Base-by-base conservation (phyloP, 2,329 filamentous ascomycete species). In the Didymella arachidicola region DNA sequence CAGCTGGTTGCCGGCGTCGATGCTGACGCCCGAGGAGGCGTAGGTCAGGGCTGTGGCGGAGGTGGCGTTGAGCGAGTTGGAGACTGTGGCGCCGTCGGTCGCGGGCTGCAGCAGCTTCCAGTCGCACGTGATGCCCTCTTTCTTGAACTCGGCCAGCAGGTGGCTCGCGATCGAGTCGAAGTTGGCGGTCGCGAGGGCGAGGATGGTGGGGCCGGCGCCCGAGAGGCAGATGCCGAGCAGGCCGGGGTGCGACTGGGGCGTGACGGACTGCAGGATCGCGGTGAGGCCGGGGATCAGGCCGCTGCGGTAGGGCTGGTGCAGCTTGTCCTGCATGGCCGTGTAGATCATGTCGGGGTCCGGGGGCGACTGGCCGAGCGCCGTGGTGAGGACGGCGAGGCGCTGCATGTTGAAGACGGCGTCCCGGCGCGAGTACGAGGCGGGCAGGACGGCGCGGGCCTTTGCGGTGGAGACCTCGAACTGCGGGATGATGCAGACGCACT, bases 351-450 rank as follows among this genome's bases (percentile, higher is more conserved):
- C 89, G 22, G 95, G 89, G 73, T 97, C 90, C 1, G 93, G 94
- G 10, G 95, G 94, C 7, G 91, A 94, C 76, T 92, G 89, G 64
- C 93, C 93, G 44, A 99, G 84, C 1, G 93, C 93, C 11, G 93
- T 92, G 30, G 94, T 93, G 12, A 99, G 85, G 48, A 99, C 85
- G 2, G 94, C 93, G 76, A 97, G 92, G 65, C 95, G 87, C 80
- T 98, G 95, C 70, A 98, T 84, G 80, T 99, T 99, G 83, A 97
- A 98, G 29, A 96, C 92, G 73, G 96, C 89, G 77, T 97, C 94
- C 54, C 87, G 85, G 63, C 92, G 86, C 18, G 88, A 85, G 75
- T 98, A 99, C 56, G 85, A 82, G 43, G 86, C 85, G 2, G 95
- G 95, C 32, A 99, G 82, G 19, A 97, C 94, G 57, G 88, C 87